Conservation (phyloP, 1,284 basidiomycete genomes). For the Heterobasidion occidentale region DNA sequence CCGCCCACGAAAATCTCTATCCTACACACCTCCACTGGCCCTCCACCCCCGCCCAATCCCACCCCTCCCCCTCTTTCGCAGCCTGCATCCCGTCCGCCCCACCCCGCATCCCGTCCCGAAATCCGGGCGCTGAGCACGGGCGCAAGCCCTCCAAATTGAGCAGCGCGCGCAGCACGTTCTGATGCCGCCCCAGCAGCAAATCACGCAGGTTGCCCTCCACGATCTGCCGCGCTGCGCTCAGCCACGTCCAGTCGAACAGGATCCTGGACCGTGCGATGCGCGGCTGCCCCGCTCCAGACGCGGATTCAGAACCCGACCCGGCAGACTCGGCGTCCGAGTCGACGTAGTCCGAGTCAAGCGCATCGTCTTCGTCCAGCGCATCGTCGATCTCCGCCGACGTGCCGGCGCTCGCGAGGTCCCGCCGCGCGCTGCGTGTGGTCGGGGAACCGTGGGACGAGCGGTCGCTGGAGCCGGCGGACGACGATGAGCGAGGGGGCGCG, state of each 20-base stretch:
- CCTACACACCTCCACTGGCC: slow-evolving; percentile 43
- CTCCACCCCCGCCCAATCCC: slow-evolving; percentile 52
- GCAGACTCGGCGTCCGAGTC: neutral
- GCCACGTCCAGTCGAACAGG: slow-evolving; percentile 22
- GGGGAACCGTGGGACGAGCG: no score
- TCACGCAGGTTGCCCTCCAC: slow-evolving; percentile 19
- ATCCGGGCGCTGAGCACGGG: slow-evolving; percentile 36
- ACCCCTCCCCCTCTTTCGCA: slow-evolving; percentile 27
- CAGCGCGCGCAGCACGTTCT: slow-evolving; percentile 26
- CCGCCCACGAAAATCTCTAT: neutral
- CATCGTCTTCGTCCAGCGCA: slow-evolving; percentile 9
- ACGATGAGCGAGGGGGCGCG: no score
- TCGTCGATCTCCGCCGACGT: slow-evolving; percentile 2
- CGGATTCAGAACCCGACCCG: neutral
- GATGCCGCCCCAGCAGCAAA: slow-evolving; percentile 10
- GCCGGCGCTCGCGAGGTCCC: no score
- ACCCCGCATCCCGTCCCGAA: slow-evolving; percentile 8
- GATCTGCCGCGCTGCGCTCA: slow-evolving; percentile 19
- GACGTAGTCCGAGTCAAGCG: neutral
- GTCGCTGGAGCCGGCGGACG: no score
- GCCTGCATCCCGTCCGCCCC: slow-evolving; percentile 9
- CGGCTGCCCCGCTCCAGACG: neutral
- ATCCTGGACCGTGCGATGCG: neutral
- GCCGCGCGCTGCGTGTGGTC: no score
- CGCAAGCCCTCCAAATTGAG: slow-evolving; percentile 34